Conservation (phyloP, 257 asterid species). For the Rhazya stricta region DNA sequence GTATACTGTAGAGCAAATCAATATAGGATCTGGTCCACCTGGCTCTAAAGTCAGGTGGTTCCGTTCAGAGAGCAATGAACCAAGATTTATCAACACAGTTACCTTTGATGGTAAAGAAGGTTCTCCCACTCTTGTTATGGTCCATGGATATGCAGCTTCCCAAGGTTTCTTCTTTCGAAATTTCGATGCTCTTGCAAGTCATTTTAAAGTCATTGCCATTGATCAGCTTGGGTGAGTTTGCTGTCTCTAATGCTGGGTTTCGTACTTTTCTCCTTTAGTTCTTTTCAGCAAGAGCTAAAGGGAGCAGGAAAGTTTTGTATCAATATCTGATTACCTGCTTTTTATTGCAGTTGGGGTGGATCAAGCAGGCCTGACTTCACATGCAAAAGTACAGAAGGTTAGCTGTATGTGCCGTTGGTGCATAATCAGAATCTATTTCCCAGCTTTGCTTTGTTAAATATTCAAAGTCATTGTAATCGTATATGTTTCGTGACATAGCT, state of each 20-base stretch:
- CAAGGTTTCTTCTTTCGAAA: constrained; percentile 98
- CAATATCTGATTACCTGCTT: neutral
- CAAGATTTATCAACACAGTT: constrained; percentile 83
- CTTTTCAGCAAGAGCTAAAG: neutral
- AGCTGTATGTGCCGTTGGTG: constrained; percentile 16
- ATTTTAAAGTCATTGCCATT: constrained; percentile 76
- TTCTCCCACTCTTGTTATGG: constrained; percentile 93
- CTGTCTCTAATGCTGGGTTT: neutral
- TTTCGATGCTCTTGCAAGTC: constrained; percentile 74
- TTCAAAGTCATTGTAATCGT: neutral
- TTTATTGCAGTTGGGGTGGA: constrained; percentile 92
- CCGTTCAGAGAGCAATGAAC: constrained; percentile 73
- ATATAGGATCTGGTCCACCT: constrained; percentile 90
- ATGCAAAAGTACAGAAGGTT: constrained; percentile 97
- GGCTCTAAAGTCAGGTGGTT: constrained; percentile 91
- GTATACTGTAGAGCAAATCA: constrained; percentile 60
- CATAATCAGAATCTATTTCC: neutral
- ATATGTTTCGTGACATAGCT: neutral
- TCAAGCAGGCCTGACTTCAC: constrained; percentile 97
- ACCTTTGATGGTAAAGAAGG: constrained; percentile 81
- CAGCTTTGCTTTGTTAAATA: neutral
- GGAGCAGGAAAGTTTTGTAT: neutral
- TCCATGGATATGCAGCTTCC: constrained; percentile 95
- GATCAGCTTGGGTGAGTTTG: constrained; percentile 89
- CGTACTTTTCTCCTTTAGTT: neutral